Evolutionary conservation across 164 flowering plant genomes (phyloP), one percentile per base, ranked within the genome.

Genomic region (Nelumbo lutea): DNA sequence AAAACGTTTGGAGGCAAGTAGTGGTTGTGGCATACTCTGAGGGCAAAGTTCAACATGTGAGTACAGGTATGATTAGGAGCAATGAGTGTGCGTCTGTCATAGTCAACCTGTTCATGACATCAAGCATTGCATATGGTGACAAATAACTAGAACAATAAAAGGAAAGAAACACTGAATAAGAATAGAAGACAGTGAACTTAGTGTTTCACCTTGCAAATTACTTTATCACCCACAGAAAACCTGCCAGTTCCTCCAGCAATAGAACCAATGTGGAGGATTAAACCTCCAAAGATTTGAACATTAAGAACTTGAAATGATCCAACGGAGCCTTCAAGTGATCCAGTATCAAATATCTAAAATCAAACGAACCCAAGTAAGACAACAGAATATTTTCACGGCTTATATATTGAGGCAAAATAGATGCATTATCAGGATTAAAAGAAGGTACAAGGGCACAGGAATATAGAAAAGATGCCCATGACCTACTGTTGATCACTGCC

Each of bases 21-120:
- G 0, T 46, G 72, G 64, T 41, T 66, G 42, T 2, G n/a, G 48
- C 76, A 67, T 82, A 95, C 99, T 95, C 87, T 82, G 14, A 96
- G 89, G 59, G 99, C 99, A 83, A 83, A 96, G 71, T 96, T 96
- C 76, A 96, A 76, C 93, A 96, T 90, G 83, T 96, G 99, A 15
- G 99, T 96, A 72, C 99, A 96, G 3, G 99, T 96, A 79, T 96
- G 99, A 75, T 96, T 96, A 14, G 99, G 99, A 55, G 98, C 99
- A 82, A 93, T 88, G 66, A 83, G 88, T 59, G 79, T 81, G 61
- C 99, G 91, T 70, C 99, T 82, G 7, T 82, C 87, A 72, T 90
- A 96, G 84, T 96, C 91, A 77, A 95, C 99, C 99, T 95, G 83
- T 56, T 65, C 69, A 76, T 62, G 69, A 27, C 61, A 73, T 65